A percentile compares a stretch with the other conserved stretches of the same genome.
phyloP scores from a whole-genome alignment of 225 moss, liverwort and hornwort genomes.

The Pseudisothecium myosuroides region DNA sequence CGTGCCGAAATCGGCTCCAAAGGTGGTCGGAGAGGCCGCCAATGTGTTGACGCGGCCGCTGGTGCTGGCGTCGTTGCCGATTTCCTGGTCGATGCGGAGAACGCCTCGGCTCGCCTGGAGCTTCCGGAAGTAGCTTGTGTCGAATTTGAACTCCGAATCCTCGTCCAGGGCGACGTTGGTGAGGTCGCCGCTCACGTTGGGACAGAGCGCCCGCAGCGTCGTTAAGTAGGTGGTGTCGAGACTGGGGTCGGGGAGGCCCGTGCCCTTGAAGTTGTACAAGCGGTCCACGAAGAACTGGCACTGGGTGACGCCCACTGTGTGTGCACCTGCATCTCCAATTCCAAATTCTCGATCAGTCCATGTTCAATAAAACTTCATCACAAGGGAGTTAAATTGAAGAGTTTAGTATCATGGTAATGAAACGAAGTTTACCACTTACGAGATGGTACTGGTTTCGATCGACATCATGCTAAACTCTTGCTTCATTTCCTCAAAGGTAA shows the following conservation, averaged over 20 bases:
- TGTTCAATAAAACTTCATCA: not conserved
- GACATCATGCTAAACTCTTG: not conserved
- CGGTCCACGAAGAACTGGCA: conserved; percentile 22
- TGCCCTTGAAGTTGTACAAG: conserved; percentile 53
- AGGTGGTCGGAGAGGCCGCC: conserved; percentile 1
- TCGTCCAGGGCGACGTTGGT: conserved; percentile 39
- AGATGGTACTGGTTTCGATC: too few species aligned
- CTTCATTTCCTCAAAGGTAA: too few species aligned
- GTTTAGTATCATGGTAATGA: too few species aligned
- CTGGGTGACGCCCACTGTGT: conserved; percentile 36
- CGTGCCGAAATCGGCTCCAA: conserved; percentile 8
- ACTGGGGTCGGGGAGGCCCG: conserved; percentile 29
- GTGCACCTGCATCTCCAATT: conserved; percentile 2
- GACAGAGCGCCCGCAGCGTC: conserved; percentile 22
- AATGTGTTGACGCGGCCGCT: conserved; percentile 7
- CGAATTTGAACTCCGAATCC: conserved; percentile 18
- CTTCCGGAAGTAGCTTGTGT: conserved; percentile 32
- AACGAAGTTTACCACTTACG: too few species aligned
- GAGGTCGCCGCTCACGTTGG: conserved; percentile 1
- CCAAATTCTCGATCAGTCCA: not conserved
- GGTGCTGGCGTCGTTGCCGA: conserved; percentile 11
- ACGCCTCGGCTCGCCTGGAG: conserved; percentile 23
- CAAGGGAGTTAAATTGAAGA: too few species aligned
- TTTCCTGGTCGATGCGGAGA: conserved; percentile 44
- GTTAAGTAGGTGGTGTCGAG: conserved; percentile 14